Evolutionary conservation across 192 early-diverging fungal species (phyloP).

Genomic region (Backusella tarrabulga): DNA sequence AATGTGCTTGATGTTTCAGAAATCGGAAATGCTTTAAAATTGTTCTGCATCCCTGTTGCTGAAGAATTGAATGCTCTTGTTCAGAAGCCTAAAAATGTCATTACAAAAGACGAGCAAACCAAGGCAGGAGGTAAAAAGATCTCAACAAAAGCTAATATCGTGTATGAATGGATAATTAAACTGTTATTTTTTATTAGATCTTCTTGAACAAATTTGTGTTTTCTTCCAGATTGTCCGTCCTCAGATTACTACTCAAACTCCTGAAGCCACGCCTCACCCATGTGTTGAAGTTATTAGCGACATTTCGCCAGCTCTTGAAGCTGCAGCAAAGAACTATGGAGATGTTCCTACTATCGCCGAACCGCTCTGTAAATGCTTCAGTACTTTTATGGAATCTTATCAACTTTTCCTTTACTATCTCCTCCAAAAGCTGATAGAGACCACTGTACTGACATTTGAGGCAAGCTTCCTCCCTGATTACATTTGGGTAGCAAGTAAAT

Average conservation of each 20-base stretch:
- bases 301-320: conserved; percentile 74
- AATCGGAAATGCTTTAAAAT: conserved; percentile 59
- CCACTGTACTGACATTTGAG: conserved; percentile 66
- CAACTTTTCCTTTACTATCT: conserved; percentile 47
- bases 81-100: conserved; percentile 31
- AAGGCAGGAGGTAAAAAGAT: conserved; percentile 35
- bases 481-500: conserved; percentile 76
- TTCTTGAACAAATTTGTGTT: conserved; percentile 59
- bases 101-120: conserved; percentile 35
- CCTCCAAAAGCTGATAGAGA: conserved; percentile 56
- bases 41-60: conserved; percentile 74
- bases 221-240: conserved; percentile 58
- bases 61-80: conserved; percentile 67
- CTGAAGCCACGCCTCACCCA: conserved; percentile 55
- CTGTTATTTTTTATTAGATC: conserved; percentile 19
- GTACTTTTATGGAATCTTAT: conserved; percentile 58
- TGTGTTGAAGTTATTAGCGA: conserved; percentile 62
- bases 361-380: conserved; percentile 55
- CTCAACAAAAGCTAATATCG: neutral
- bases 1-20: conserved; percentile 69
- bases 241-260: conserved; percentile 47
- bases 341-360: conserved; percentile 45
- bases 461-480: conserved; percentile 65
- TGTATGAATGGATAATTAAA: neutral
- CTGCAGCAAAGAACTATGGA: conserved; percentile 53